Evolutionary conservation across 2,329 filamentous ascomycete genomes (phyloP).

Genomic region (Parafenestella ontariensis): DNA sequence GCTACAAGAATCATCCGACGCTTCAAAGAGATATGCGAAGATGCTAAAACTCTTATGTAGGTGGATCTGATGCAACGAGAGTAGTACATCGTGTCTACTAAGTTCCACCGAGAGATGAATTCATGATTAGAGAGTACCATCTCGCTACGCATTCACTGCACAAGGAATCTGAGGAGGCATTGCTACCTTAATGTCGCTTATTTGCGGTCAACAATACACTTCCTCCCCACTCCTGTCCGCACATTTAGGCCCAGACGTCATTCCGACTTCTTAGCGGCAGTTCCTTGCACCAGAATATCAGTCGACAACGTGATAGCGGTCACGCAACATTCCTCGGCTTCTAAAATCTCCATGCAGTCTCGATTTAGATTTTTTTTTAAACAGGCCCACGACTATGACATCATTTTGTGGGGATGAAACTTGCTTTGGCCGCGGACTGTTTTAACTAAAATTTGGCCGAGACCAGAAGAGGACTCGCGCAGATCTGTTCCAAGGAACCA

Average conservation of each 20-base stretch:
- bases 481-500: slow-evolving; percentile 14
- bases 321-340: background rate
- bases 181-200: background rate
- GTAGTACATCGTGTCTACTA: too few relatives aligned
- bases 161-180: background rate
- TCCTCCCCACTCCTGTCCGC: background rate
- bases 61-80: background rate
- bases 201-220: background rate
- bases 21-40: too few relatives aligned
- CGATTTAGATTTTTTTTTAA: too few relatives aligned
- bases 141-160: background rate
- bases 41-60: too few relatives aligned
- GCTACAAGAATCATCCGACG: too few relatives aligned
- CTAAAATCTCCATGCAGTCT: too few relatives aligned
- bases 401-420: slow-evolving; percentile 25
- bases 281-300: background rate
- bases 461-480: slow-evolving; percentile 5
- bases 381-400: slow-evolving; percentile 21
- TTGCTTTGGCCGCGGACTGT: slow-evolving; percentile 12
- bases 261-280: background rate
- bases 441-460: slow-evolving; percentile 6
- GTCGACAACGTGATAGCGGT: background rate
- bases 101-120: too few relatives aligned
- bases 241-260: background rate
- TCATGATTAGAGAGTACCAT: background rate